These are phyloP conservation scores for Colletotrichum sidae DNA, from an alignment of 2,329 filamentous ascomycete genomes.

Conservation along the genomic window DNA sequence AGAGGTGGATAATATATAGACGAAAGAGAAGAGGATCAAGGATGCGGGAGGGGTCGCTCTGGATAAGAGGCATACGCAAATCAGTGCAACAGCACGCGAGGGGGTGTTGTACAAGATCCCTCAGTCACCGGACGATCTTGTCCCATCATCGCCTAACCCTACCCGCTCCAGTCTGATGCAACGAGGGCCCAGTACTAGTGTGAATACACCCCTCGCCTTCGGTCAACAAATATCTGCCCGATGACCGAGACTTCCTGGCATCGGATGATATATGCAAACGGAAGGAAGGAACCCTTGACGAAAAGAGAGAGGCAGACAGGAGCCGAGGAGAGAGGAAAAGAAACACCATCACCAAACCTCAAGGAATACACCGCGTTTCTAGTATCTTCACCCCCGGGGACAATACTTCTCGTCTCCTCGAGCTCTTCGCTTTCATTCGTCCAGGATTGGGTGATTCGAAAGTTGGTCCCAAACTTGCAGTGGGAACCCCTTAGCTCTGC, in stretches of 20 bases:
- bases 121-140: slow-evolving; percentile 34
- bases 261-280: not conserved
- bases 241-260: slow-evolving; percentile 20
- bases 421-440: slow-evolving; percentile 15
- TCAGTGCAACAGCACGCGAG: slow-evolving; percentile 3
- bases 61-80: not conserved
- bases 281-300: slow-evolving; percentile 10
- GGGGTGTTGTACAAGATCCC: slow-evolving; percentile 35
- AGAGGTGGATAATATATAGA: slow-evolving; percentile 28
- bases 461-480: slow-evolving; percentile 27
- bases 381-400: slow-evolving; percentile 12
- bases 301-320: slow-evolving; percentile 3
- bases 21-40: slow-evolving; percentile 1
- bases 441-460: slow-evolving; percentile 15
- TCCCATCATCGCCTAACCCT: slow-evolving; percentile 29
- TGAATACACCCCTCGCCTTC: slow-evolving; percentile 23
- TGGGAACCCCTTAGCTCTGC: slow-evolving; percentile 14
- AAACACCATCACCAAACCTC: slow-evolving; percentile 17
- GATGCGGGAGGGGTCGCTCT: not conserved
- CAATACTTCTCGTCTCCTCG: not conserved
- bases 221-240: slow-evolving; percentile 24
- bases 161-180: slow-evolving; percentile 13
- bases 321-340: slow-evolving; percentile 2
- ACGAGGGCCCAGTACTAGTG: slow-evolving; percentile 23
- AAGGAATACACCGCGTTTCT: slow-evolving; percentile 16